Conservation (phyloP, 805 yeast species). For the Babjeviella inositovora region DNA sequence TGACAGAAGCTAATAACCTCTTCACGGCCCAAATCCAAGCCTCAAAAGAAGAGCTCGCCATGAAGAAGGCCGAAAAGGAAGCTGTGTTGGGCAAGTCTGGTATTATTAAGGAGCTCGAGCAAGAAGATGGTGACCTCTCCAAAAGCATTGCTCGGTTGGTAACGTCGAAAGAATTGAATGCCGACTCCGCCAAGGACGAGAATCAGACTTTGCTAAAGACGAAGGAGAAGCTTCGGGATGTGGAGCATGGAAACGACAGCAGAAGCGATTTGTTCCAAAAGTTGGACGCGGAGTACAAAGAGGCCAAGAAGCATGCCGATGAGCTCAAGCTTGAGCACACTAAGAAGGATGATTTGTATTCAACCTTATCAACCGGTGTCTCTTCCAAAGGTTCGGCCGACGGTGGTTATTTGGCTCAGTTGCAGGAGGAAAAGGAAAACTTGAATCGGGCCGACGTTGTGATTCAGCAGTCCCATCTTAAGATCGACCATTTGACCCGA, state of each 20-base stretch:
- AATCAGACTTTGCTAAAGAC: slow-evolving; percentile 13
- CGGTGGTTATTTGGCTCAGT: slow-evolving; percentile 64
- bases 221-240: slow-evolving; percentile 13
- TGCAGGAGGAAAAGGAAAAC: slow-evolving; percentile 42
- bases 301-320: slow-evolving; percentile 23
- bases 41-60: slow-evolving; percentile 44
- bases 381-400: slow-evolving; percentile 63
- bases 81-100: slow-evolving; percentile 46
- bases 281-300: slow-evolving; percentile 26
- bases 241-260: slow-evolving; percentile 14
- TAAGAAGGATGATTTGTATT: slow-evolving; percentile 62
- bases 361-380: slow-evolving; percentile 79
- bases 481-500: slow-evolving; percentile 34
- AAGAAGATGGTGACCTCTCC: slow-evolving; percentile 32
- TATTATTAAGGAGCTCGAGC: slow-evolving; percentile 41
- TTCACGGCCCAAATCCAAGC: slow-evolving; percentile 37
- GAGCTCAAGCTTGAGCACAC: slow-evolving; percentile 27
- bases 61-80: slow-evolving; percentile 33
- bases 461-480: slow-evolving; percentile 43
- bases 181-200: slow-evolving; percentile 44
- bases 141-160: slow-evolving; percentile 52
- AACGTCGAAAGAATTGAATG: slow-evolving; percentile 44
- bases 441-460: slow-evolving; percentile 35
- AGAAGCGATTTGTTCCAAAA: slow-evolving; percentile 18
- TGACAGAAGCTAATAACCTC: slow-evolving; percentile 25